phyloP scores from a whole-genome alignment of 2,329 filamentous ascomycete genomes.

The Arthroderma uncinatum region DNA sequence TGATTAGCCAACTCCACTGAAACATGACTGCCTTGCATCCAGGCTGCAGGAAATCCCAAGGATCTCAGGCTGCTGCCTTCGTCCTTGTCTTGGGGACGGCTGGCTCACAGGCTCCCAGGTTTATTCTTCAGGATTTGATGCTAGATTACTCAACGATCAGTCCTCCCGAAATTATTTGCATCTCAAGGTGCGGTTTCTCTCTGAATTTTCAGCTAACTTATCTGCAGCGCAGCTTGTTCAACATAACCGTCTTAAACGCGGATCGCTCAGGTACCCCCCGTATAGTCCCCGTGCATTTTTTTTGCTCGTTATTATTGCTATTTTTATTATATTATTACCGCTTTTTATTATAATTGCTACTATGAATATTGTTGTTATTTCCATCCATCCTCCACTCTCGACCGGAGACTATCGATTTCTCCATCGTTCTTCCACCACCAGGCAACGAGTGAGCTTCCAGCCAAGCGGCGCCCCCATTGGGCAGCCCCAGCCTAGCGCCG shows the following conservation, averaged over 20 bases:
- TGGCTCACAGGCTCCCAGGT: not conserved
- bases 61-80: not conserved
- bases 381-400: not conserved
- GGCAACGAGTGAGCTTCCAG: not conserved
- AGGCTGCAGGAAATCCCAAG: not conserved
- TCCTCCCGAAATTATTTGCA: no score
- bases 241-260: not conserved
- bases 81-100: not conserved
- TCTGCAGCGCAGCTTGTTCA: not conserved
- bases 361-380: not conserved
- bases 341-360: no score
- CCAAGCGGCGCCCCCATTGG: constrained; percentile 1
- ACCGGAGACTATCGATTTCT: not conserved
- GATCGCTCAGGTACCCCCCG: no score
- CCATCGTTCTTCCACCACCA: not conserved
- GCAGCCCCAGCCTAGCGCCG: not conserved
- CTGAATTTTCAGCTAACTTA: not conserved
- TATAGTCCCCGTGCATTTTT: no score
- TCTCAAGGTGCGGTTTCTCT: not conserved
- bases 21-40: constrained; percentile 2
- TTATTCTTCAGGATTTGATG: not conserved
- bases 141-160: not conserved
- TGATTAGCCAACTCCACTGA: not conserved
- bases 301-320: not conserved
- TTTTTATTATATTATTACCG: not conserved